Percentiles rank a stretch among this genome's conserved stretches.
phyloP scores from a whole-genome alignment of 192 early-diverging fungal genomes.

The Coemansia sp. region DNA sequence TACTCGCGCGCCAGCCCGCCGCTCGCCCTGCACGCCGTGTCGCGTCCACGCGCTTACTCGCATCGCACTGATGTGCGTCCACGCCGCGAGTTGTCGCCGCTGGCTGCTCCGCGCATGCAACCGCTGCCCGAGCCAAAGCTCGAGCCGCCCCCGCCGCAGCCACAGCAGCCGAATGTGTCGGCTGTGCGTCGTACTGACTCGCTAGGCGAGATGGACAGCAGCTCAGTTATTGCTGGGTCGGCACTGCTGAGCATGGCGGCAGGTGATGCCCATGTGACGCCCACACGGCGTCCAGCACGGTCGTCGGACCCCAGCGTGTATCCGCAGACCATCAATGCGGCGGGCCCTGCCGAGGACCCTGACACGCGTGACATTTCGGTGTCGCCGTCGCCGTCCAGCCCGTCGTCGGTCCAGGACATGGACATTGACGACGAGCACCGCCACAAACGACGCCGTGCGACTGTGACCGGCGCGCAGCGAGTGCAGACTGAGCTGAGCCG shows the following conservation, averaged over 20 bases:
- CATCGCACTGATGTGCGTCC: constrained; percentile 39
- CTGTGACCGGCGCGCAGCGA: constrained; percentile 27
- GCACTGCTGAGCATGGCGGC: constrained; percentile 54
- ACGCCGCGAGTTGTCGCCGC: constrained; percentile 38
- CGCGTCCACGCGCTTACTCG: constrained; percentile 49
- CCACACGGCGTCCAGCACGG: constrained; percentile 27
- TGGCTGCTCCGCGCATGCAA: constrained; percentile 1
- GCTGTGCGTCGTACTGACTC: constrained; percentile 6
- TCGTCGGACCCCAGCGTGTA: constrained; percentile 47
- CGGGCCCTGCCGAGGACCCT: constrained; percentile 19
- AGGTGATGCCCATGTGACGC: constrained; percentile 26
- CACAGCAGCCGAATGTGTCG: constrained; percentile 2
- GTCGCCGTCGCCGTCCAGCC: constrained; percentile 41
- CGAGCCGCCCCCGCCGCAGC: neutral
- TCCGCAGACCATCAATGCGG: constrained; percentile 15
- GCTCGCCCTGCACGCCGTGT: constrained; percentile 4
- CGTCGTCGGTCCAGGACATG: constrained; percentile 14
- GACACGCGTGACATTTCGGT: constrained; percentile 50
- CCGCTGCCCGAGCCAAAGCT: constrained; percentile 3
- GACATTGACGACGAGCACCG: constrained; percentile 12
- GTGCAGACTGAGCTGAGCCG: constrained; percentile 14
- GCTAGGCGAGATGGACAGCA: constrained; percentile 35
- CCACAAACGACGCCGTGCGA: constrained; percentile 41
- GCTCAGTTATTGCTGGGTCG: constrained; percentile 49
- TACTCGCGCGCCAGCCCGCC: constrained; percentile 35